Evolutionary conservation across 75 land plant genomes (phyloP).

Genomic region (Pseudotsuga menziesii): DNA sequence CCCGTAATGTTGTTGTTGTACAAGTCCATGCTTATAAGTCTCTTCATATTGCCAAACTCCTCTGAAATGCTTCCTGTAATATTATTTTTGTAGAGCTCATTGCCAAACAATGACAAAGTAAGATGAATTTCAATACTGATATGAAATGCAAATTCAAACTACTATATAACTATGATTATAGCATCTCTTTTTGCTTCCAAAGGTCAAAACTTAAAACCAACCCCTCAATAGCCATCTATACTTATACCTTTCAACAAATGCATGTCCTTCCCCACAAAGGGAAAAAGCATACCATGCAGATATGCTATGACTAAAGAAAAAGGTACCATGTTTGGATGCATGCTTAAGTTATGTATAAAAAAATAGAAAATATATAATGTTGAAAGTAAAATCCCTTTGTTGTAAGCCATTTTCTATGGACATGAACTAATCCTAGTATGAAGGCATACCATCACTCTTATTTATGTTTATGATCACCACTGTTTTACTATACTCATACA

Average conservation of each 20-base stretch:
- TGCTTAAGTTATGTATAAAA: no score
- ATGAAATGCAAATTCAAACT: neutral
- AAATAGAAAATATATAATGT: no score
- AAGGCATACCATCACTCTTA: no score
- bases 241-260: neutral
- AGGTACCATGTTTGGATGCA: no score
- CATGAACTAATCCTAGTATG: no score
- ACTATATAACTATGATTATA: neutral
- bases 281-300: no score
- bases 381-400: no score
- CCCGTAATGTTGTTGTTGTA: conserved; percentile 92
- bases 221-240: neutral
- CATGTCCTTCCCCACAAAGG: neutral
- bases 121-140: neutral
- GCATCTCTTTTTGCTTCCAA: neutral
- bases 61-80: conserved; percentile 74
- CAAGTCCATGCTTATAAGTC: conserved; percentile 87
- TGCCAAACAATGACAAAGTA: conserved; percentile 16
- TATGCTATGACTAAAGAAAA: no score
- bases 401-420: no score
- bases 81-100: conserved; percentile 95
- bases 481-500: no score
- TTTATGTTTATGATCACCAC: no score
- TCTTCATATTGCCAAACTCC: conserved; percentile 91
- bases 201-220: neutral